These are phyloP conservation scores for Penicillium sp. DNA, from an alignment of 2,329 filamentous ascomycete genomes.

Conservation along the genomic window DNA sequence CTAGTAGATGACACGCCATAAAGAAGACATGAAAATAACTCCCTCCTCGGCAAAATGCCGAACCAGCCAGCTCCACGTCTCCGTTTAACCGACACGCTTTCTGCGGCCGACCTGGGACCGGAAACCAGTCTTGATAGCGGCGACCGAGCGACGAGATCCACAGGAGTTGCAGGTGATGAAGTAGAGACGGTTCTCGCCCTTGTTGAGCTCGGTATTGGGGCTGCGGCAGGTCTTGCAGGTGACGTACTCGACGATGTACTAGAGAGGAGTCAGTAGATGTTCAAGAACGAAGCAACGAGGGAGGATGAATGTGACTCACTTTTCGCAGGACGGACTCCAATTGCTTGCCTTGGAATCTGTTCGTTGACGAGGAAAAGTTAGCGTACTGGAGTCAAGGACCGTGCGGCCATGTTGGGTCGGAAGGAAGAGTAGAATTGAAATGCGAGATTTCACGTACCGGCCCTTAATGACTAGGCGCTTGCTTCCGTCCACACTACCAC, in stretches of 20 bases:
- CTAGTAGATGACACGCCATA: conserved; percentile 25
- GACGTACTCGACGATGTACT: conserved; percentile 80
- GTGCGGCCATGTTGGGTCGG: not conserved
- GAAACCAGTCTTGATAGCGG: conserved; percentile 99
- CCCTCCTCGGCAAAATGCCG: conserved; percentile 18
- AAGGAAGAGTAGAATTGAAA: not conserved
- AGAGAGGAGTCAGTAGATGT: not conserved
- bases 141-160: conserved; percentile 81
- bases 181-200: conserved; percentile 98
- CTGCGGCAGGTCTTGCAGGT: conserved; percentile 98
- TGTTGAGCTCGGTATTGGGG: conserved; percentile 93
- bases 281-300: not conserved
- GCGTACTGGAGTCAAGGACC: not conserved
- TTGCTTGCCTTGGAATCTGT: conserved; percentile 87
- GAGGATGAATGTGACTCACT: not conserved
- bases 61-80: conserved; percentile 9
- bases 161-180: conserved; percentile 97
- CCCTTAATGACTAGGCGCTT: conserved; percentile 97
- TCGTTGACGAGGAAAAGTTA: not conserved
- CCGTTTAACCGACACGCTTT: conserved; percentile 79
- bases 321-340: conserved; percentile 92
- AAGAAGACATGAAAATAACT: conserved; percentile 24
- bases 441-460: conserved; percentile 56
- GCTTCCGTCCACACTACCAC: conserved; percentile 89
- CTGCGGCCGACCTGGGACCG: conserved; percentile 98